These are phyloP conservation scores for Metroxylon sagu DNA, from an alignment of 176 grass and related monocot genomes.

Conservation along the genomic window DNA sequence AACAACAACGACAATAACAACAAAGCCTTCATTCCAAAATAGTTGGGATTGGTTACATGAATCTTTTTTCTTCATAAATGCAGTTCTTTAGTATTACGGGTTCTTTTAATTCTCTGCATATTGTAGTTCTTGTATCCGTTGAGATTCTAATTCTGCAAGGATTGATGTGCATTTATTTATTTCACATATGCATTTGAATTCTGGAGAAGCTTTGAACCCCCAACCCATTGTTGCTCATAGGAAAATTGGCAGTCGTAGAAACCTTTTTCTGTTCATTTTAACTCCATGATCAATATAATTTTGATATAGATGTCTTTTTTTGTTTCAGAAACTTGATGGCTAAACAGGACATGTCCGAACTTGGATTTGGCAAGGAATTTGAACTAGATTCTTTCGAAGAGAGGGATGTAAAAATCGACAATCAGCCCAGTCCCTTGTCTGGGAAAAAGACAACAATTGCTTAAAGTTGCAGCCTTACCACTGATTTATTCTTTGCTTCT, in stretches of 20 bases:
- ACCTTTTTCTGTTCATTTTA: neutral
- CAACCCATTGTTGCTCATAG: neutral
- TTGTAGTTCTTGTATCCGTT: too few species aligned
- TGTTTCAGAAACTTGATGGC: slow-evolving; percentile 63
- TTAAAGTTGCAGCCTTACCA: neutral
- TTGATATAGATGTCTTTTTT: neutral
- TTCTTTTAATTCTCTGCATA: too few species aligned
- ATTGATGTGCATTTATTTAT: too few species aligned
- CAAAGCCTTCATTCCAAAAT: too few species aligned
- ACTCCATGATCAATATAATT: neutral
- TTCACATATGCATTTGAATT: too few species aligned
- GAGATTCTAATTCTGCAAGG: too few species aligned
- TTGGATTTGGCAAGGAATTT: slow-evolving; percentile 41
- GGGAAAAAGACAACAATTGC: slow-evolving; percentile 21
- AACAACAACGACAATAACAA: too few species aligned
- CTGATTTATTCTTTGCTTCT: too few species aligned
- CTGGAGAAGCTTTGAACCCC: too few species aligned
- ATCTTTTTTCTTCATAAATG: too few species aligned
- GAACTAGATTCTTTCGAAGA: slow-evolving; percentile 8
- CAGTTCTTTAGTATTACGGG: too few species aligned
- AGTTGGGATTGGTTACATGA: too few species aligned
- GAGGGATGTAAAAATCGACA: slow-evolving; percentile 11
- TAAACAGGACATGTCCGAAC: slow-evolving; percentile 68
- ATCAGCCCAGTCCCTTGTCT: slow-evolving; percentile 3
- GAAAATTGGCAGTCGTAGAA: neutral